phyloP scores from a whole-genome alignment of 2,329 filamentous ascomycete species.

The Trichoderma sp. region DNA sequence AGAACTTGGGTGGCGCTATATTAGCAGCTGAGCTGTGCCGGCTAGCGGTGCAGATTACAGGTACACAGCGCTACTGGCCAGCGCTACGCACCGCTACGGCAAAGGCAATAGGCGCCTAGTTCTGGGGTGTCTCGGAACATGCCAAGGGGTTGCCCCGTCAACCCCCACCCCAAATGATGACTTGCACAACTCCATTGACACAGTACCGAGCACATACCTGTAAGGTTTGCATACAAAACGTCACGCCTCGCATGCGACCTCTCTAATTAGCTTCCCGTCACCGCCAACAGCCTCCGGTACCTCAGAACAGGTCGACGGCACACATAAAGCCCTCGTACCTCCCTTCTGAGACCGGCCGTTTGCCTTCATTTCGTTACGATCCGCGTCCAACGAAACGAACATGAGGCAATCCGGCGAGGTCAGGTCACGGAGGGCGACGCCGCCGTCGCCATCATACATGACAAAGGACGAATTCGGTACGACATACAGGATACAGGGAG shows the following conservation, averaged over 20 bases:
- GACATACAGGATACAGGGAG: slow-evolving; percentile 17
- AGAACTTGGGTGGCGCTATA: not conserved
- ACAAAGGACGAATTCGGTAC: slow-evolving; percentile 65
- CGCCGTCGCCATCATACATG: slow-evolving; percentile 63
- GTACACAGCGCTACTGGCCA: not conserved
- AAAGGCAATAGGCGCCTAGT: not conserved
- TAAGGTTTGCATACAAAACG: slow-evolving; percentile 22
- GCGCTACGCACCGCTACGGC: not conserved
- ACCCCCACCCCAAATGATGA: slow-evolving; percentile 18
- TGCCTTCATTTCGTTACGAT: not conserved
- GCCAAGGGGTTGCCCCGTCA: slow-evolving; percentile 27
- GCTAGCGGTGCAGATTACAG: slow-evolving; percentile 10
- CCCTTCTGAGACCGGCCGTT: not conserved
- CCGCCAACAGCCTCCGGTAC: slow-evolving; percentile 6
- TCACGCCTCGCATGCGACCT: slow-evolving; percentile 17
- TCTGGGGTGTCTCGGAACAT: slow-evolving; percentile 16
- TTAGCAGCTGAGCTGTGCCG: slow-evolving; percentile 8
- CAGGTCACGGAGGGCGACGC: slow-evolving; percentile 53
- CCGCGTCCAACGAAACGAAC: not conserved
- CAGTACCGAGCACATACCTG: not conserved
- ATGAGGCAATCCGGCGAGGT: slow-evolving; percentile 35
- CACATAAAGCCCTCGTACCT: not conserved
- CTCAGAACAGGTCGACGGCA: not conserved
- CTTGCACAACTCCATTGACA: not conserved
- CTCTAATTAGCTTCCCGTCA: slow-evolving; percentile 13